Conservation (phyloP, 2,329 filamentous ascomycete species). For the Alternaria metachromatica region DNA sequence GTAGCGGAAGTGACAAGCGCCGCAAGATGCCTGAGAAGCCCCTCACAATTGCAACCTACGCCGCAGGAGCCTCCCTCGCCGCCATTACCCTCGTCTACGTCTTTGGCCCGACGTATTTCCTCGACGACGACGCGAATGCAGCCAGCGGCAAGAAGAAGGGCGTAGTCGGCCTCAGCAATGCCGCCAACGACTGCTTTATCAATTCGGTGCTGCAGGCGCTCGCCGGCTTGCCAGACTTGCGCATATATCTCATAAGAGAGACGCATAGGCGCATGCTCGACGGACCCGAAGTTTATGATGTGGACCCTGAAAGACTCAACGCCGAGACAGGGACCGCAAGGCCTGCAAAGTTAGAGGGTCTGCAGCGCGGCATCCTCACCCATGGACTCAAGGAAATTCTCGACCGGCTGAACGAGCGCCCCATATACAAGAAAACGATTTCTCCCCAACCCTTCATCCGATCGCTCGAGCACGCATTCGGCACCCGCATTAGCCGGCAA, state of each 20-base stretch:
- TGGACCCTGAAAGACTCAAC: conserved; percentile 58
- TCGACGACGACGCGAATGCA: conserved; percentile 82
- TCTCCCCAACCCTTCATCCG: conserved; percentile 84
- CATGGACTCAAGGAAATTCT: conserved; percentile 89
- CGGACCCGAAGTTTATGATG: conserved; percentile 75
- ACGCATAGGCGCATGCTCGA: conserved; percentile 84
- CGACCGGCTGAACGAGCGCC: conserved; percentile 89
- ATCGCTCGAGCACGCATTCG: conserved; percentile 84
- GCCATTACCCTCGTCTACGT: conserved; percentile 96
- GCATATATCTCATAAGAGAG: conserved; percentile 90
- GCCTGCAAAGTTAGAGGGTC: conserved; percentile 59
- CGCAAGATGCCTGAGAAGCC: conserved; percentile 78
- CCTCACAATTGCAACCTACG: conserved; percentile 86
- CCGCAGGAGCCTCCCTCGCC: conserved; percentile 91
- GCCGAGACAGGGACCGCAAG: conserved; percentile 50
- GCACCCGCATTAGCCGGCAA: conserved; percentile 87
- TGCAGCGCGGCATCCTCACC: conserved; percentile 85
- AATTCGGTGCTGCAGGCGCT: conserved; percentile 95
- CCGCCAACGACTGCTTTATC: conserved; percentile 84
- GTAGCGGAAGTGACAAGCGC: conserved; percentile 29
- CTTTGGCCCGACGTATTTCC: conserved; percentile 95
- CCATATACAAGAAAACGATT: conserved; percentile 92
- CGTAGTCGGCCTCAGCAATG: conserved; percentile 84
- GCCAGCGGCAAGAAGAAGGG: conserved; percentile 72
- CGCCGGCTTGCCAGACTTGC: conserved; percentile 85